Evolutionary conservation across 768 basidiomycete species (phyloP), one percentile per base, ranked within the genome.

Genomic region (Glaciozyma antarctica): DNA sequence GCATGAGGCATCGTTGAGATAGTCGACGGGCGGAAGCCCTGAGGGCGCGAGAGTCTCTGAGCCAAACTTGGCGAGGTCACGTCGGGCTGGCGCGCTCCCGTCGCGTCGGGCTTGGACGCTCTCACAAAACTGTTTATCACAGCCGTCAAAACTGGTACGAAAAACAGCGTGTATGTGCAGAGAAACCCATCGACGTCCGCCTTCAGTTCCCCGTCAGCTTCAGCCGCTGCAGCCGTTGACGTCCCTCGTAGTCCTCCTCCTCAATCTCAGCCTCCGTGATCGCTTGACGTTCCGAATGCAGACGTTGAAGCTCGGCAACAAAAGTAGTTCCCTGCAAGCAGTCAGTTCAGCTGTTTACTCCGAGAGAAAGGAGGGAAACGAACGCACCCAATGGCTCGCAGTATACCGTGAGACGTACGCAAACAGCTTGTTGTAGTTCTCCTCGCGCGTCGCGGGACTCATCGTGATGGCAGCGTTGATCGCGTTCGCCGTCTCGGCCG

Each of bases 401-500:
- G 87, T 90, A 80, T 91, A 94, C 78, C 93, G 93, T 80, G 86
- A 86, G 66, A 95, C 89, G 76, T 95, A 95, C 79, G 79, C 90
- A 83, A 90, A 95, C 69, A 99, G 81, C 78, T 99, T 99, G 72
- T 85, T 81, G 77, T 94, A 90, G 78, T 97, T 97, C 77, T 90
- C 88, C 43, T 87, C 87, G n/a, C 90, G 83, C 48, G 82, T 84
- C 53, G 85, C 84, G 5, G 83, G 80, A 57, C 86, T 83, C 88
- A 93, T 92, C 21, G 87, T 90, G 64, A 98, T 86, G 0, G 95
- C 91, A 76, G 90, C 86, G 77, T 91, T 86, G 64, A 99, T 95
- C n/a, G 92, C 91, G 74, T 97, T 86, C 1, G 95, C 95, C 58
- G 95, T 91, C 73, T 92, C 87, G 77, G 97, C 93, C n/a, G 88